A percentile compares a stretch with the other conserved stretches of the same genome.
Conservation (phyloP, 2,329 filamentous ascomycete species). For the Stagonosporopsis rhizophila region DNA sequence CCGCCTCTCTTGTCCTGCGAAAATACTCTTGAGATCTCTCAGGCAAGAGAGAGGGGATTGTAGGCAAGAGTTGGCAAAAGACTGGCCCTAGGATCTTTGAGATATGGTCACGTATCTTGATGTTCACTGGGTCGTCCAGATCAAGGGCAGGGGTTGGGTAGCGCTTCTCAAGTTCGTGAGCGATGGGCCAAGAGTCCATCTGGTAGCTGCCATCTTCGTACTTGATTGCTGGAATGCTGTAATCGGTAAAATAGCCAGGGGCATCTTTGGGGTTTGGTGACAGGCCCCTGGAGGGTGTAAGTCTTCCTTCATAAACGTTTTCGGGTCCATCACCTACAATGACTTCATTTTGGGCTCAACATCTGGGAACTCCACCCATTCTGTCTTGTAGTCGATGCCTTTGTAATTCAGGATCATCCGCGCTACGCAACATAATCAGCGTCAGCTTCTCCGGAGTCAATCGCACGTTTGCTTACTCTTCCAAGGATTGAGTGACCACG, state of each 20-base stretch:
- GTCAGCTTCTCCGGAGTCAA: too few species aligned
- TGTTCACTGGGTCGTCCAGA: constrained; percentile 61
- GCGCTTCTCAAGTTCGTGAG: constrained; percentile 62
- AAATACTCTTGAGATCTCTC: constrained; percentile 63
- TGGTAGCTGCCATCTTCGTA: constrained; percentile 65
- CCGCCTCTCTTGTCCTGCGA: constrained; percentile 57
- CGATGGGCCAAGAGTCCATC: constrained; percentile 71
- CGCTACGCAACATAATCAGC: constrained; percentile 52
- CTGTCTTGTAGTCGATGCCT: constrained; percentile 68
- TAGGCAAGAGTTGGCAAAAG: constrained; percentile 46
- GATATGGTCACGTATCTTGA: constrained; percentile 55
- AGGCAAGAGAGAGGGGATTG: constrained; percentile 62
- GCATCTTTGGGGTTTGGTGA: constrained; percentile 53
- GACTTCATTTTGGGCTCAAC: constrained; percentile 63
- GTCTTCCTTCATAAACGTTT: not conserved
- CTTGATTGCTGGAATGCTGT: constrained; percentile 64
- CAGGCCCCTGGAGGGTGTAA: constrained; percentile 45
- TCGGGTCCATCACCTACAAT: constrained; percentile 52
- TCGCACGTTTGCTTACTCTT: constrained; percentile 61
- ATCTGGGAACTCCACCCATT: constrained; percentile 75
- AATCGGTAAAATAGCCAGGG: constrained; percentile 49
- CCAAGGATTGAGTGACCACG: constrained; percentile 75
- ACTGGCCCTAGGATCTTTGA: constrained; percentile 29
- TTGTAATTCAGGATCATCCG: constrained; percentile 74
- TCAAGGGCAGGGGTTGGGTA: constrained; percentile 66